A percentile compares a stretch with the other conserved stretches of the same genome.
Conservation (phyloP, 306 rosid species). For the Begonia loranthoides region DNA sequence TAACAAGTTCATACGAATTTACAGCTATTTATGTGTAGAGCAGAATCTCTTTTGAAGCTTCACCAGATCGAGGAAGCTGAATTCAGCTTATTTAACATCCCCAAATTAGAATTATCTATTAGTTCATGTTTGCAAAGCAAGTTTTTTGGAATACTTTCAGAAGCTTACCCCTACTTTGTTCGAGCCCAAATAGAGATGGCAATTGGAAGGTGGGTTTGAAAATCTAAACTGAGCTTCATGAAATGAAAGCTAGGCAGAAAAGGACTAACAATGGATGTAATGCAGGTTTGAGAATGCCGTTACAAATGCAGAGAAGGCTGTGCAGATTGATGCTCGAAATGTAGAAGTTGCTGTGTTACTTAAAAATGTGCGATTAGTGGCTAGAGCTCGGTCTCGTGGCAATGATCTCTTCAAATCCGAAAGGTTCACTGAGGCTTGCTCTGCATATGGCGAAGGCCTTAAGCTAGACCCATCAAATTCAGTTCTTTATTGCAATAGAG, state of each 20-base stretch:
- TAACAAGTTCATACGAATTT: constrained; percentile 59
- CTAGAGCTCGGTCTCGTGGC: constrained; percentile 81
- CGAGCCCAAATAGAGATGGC: constrained; percentile 80
- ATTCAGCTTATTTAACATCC: constrained; percentile 25
- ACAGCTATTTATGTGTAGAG: constrained; percentile 97
- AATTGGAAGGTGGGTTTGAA: constrained; percentile 79
- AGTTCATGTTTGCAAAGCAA: constrained; percentile 29
- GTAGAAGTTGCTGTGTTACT: constrained; percentile 60
- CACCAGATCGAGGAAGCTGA: constrained; percentile 81
- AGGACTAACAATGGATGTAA: constrained; percentile 48
- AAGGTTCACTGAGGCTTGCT: constrained; percentile 83
- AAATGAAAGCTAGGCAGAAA: constrained; percentile 9
- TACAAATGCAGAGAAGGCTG: constrained; percentile 71
- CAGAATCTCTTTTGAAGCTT: constrained; percentile 79
- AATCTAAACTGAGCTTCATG: constrained; percentile 19
- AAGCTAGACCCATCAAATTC: constrained; percentile 68
- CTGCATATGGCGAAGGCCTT: constrained; percentile 85
- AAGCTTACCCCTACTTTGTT: constrained; percentile 57
- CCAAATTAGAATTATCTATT: constrained; percentile 26
- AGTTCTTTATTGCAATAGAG: constrained; percentile 85
- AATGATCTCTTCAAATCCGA: constrained; percentile 89
- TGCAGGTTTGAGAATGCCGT: constrained; percentile 99
- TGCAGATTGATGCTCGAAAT: constrained; percentile 48
- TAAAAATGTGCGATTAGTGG: constrained; percentile 59
- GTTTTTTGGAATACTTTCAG: constrained; percentile 70